Base-by-base conservation (phyloP, 2,329 filamentous ascomycete genomes). In the Penicillium sp. region DNA sequence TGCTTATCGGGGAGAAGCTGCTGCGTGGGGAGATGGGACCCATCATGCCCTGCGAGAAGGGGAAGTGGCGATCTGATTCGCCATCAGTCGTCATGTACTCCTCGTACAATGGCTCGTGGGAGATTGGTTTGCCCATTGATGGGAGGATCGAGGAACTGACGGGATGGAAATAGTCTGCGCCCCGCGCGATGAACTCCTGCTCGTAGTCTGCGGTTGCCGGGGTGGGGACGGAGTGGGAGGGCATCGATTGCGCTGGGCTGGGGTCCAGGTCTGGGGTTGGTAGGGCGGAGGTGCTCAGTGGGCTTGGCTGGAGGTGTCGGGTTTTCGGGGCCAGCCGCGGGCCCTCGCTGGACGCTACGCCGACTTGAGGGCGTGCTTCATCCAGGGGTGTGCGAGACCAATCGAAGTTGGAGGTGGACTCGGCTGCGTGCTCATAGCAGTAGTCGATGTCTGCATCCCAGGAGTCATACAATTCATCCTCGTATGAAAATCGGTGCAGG, bases 371-470 rank as follows among this genome's bases (percentile, higher is more conserved):
- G 4, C 55, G 59, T n/a, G 60, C 50, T 44, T 73, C 70, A 10
- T 76, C 72, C 6, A 74, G 31, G 46, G 73, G 68, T 50, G 60
- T 65, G 50, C 67, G 74, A 55, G 79, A 76, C 83, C 84, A 86
- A 57, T 86, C 82, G 56, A 84, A 85, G 60, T 87, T 78, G 61
- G 81, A 85, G 51, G 82, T 81, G 2, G 84, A 83, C 68, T 86
- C 84, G 6, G 83, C 80, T 27, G 81, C 82, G 65, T 84, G 80
- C 59, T 85, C 81, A 62, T 86, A 86, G 64, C 82, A 84, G 64
- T 82, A 86, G 61, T 86, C 84, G 55, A 87, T 82, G 58, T 85
- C 83, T 39, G 84, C 83, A 64, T 87, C 84, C 84, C 84, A 87
- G 1, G 80, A 81, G 45, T 72, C 72, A 55, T 70, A 71, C 36